Base-by-base conservation (phyloP, 139 green algal species). In the Volvox africanus region DNA sequence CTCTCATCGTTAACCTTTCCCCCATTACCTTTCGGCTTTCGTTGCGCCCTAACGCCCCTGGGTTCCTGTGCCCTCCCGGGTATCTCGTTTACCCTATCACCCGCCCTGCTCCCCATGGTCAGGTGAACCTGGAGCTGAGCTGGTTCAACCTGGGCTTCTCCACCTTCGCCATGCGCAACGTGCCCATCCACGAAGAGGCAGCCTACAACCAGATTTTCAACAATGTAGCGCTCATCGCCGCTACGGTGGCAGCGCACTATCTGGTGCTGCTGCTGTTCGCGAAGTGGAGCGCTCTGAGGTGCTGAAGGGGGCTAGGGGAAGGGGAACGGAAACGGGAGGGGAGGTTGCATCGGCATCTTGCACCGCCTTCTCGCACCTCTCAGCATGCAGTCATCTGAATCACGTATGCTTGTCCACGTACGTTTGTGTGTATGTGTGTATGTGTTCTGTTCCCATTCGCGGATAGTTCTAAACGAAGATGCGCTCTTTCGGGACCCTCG, bases 121-220 rank as follows among this genome's bases (percentile, higher is more conserved):
- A 89, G 71, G 30, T 90, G 20, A 90, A 90, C 30, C 16, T 5
- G 50, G 73, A 76, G 11, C 86, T 90, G 50, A 14, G 14, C 55
- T 90, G 86, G 86, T 50, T 90, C 30, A 90, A 83, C 71, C 71
- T 90, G n/a, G 86, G 30, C 20, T 90, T 90, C 86, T 61, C 50
- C 50, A 90, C 86, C 55, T 16, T 90, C 16, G 2, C 19, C 19
- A 21, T 83, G 17, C n/a, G 32, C 71, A 83, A 83, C 69, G 30
- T 90, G 50, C 86, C 86, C 0, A 20, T 35, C n/a, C 9, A 26
- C 19, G 71, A 90, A 69, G 69, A 3, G 22, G 5, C 14, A 0
- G 86, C 86, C 50, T 84, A 84, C 86, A 90, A 90, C 85, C 85
- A 89, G 85, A 33, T 88, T 20, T 6, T 79, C 32, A 88, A 88